These are phyloP conservation scores for Ascobolus immersus DNA, from an alignment of 495 filamentous ascomycete genomes.

Conservation along the genomic window DNA sequence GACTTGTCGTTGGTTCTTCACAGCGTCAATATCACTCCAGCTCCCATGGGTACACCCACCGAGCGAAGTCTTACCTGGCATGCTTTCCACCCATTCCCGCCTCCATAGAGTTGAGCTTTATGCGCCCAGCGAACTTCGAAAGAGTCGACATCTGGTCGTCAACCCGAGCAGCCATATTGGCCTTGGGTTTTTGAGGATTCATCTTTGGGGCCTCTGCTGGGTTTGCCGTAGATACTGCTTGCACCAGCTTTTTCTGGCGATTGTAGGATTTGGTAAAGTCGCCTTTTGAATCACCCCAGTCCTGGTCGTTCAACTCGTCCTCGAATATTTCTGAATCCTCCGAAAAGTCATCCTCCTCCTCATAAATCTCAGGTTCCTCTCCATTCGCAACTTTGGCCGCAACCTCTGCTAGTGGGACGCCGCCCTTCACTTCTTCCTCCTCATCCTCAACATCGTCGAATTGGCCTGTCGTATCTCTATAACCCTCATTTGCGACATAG, in stretches of 20 bases:
- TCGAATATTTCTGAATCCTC: slow-evolving; percentile 20
- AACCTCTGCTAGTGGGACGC: too few relatives aligned
- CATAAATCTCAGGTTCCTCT: slow-evolving; percentile 28
- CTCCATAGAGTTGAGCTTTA: slow-evolving; percentile 47
- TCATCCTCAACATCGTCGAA: slow-evolving; percentile 12
- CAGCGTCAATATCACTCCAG: not conserved
- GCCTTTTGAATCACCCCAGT: slow-evolving; percentile 31
- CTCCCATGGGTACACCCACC: not conserved
- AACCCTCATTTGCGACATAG: too few relatives aligned
- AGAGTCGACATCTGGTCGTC: slow-evolving; percentile 73
- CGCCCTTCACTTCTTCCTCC: slow-evolving; percentile 16
- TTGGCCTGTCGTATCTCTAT: too few relatives aligned
- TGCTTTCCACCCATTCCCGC: slow-evolving; percentile 29
- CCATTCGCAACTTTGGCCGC: too few relatives aligned
- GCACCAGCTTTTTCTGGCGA: slow-evolving; percentile 40
- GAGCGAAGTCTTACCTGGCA: slow-evolving; percentile 17
- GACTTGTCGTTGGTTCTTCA: slow-evolving; percentile 42
- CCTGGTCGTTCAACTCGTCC: slow-evolving; percentile 31
- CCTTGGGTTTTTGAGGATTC: slow-evolving; percentile 59
- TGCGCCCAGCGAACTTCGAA: slow-evolving; percentile 67
- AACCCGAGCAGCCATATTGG: slow-evolving; percentile 49
- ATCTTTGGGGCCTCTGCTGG: slow-evolving; percentile 28
- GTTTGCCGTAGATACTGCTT: slow-evolving; percentile 26
- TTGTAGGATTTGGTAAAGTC: slow-evolving; percentile 83
- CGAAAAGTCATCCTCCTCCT: slow-evolving; percentile 34